Evolutionary conservation across 352 stramenopile species (phyloP), one percentile per base, ranked within the genome.

Genomic region (Globisporangium nunn): DNA sequence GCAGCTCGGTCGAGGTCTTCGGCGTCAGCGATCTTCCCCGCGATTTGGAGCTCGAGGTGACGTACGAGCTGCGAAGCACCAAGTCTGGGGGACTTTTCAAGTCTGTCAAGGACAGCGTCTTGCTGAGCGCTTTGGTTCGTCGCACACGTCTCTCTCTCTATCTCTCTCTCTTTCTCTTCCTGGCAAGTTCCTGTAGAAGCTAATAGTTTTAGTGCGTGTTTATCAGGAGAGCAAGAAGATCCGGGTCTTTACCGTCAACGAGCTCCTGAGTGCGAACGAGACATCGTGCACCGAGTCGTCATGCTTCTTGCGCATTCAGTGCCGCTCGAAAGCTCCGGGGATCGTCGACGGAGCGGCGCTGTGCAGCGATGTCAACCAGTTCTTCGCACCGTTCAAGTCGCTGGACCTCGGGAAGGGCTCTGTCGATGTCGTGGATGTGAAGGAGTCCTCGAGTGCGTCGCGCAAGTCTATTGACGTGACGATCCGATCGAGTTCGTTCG

Each of bases 321-420:
- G 74, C 39, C 48, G 54, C 11, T 46, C 50, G 3, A 68, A 61
- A 18, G 35, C 35, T n/a, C 33, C 45, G 14, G 28, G 59, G 49
- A 29, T 14, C 37, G 58, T 50, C 17, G 55, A 55, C 12, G 40
- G 31, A 6, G 18, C 54, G 2, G 18, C 61, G 23, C 47, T 52
- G 39, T 84, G 74, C 40, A 69, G 74, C 29, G 73, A 88, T 47
- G 71, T 74, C 28, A 62, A 79, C 54, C 65, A 87, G 45, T 87
- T 91, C 59, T 91, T 90, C 39, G 66, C 71, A 8, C 72, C 79
- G 54, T 88, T 75, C 72, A 93, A 90, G 63, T 48, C 77, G 30
- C 66, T 93, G 3, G 55, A 70, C 4, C 54, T 91, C 37, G 56
- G 63, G 6, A 70, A 68, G 56, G 67, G 72, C 14, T 39, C 55